Conservation (phyloP, 352 stramenopile species). For the Blastocystis sp. region DNA sequence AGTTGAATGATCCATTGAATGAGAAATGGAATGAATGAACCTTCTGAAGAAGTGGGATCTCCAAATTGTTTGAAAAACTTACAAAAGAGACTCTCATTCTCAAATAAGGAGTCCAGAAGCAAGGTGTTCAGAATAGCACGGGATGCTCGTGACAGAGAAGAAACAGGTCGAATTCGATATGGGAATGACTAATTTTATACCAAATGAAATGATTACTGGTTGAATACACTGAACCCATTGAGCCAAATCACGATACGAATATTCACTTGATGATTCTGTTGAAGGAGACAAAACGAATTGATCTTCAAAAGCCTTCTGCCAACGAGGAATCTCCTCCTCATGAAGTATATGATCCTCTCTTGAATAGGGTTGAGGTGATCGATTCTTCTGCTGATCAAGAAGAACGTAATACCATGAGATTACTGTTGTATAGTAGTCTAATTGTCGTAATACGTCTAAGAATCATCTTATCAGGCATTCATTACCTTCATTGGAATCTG, state of each 20-base stretch:
- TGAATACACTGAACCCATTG: constrained; percentile 54
- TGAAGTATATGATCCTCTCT: background rate
- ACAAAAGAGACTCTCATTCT: background rate
- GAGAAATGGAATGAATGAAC: background rate
- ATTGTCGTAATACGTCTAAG: background rate
- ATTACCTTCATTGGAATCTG: background rate
- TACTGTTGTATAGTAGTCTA: constrained; percentile 21
- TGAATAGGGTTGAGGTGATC: background rate
- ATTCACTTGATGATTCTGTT: background rate
- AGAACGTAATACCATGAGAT: constrained; percentile 49
- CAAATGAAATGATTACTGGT: background rate
- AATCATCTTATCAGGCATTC: background rate
- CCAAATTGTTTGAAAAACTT: constrained; percentile 27
- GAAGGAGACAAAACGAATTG: background rate
- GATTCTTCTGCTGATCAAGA: background rate
- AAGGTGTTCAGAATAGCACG: background rate
- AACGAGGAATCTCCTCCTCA: background rate
- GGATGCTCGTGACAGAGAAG: background rate
- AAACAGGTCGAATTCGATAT: background rate
- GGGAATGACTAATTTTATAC: background rate
- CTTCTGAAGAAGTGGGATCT: background rate
- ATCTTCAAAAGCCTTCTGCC: background rate
- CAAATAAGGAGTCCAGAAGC: background rate
- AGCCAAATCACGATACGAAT: background rate
- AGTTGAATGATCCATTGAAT: constrained; percentile 18